Evolutionary conservation across 140 eudicot genomes (phyloP).

Genomic region (Oenanthe javanica): DNA sequence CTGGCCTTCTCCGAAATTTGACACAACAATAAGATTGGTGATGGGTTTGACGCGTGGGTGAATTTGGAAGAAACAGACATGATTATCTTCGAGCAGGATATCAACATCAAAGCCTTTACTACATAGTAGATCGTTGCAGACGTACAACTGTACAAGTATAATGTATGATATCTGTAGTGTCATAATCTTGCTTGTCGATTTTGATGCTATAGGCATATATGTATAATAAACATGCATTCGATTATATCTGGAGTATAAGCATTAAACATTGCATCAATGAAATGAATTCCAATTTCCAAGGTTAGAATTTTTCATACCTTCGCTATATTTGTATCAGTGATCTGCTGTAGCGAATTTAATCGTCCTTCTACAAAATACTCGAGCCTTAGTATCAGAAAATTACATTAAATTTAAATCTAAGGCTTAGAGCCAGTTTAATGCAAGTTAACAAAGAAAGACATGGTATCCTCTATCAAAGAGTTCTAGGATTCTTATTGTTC

Average conservation of each 20-base stretch:
- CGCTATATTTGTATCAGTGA: not conserved
- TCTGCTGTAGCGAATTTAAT: not conserved
- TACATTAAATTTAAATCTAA: too few species aligned
- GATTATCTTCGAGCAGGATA: not conserved
- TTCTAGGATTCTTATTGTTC: too few species aligned
- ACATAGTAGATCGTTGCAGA: not conserved
- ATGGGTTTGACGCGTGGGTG: constrained; percentile 19
- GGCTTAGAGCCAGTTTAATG: too few species aligned
- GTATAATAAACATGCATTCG: not conserved
- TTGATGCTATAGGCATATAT: not conserved
- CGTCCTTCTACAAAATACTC: not conserved
- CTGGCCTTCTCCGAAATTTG: too few species aligned
- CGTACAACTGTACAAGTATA: not conserved
- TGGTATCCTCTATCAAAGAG: too few species aligned
- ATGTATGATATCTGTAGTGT: not conserved
- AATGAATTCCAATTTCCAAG: not conserved
- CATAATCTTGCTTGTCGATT: not conserved
- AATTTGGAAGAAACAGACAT: constrained; percentile 12
- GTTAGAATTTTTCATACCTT: not conserved
- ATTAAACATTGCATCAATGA: not conserved
- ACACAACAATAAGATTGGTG: not conserved
- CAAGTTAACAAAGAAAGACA: too few species aligned
- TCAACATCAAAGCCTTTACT: not conserved
- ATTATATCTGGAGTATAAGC: not conserved
- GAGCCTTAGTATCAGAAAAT: too few species aligned